phyloP scores from a whole-genome alignment of 345 rosid genomes.

The Eucalyptus curtisii region DNA sequence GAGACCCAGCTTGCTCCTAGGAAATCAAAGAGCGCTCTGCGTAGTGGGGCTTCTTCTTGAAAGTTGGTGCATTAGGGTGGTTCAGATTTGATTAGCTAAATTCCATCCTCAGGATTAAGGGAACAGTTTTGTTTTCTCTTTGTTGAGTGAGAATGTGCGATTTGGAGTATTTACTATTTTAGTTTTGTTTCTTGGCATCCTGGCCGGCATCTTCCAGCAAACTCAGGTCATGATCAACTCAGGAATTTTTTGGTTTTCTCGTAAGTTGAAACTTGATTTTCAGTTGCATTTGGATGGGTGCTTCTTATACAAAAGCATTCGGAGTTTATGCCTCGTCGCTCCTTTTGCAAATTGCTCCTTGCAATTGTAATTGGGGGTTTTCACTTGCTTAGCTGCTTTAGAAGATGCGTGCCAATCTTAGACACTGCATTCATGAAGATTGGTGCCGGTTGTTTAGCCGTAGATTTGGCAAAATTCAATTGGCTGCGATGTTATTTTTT shows the following conservation, averaged over 20 bases:
- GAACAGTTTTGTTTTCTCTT: background rate
- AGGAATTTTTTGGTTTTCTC: background rate
- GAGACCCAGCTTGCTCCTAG: constrained; percentile 39
- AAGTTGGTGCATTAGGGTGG: background rate
- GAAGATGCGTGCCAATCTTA: background rate
- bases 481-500: background rate
- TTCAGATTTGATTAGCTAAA: background rate
- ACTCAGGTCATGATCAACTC: background rate
- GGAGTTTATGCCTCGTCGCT: background rate
- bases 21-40: constrained; percentile 8
- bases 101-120: background rate
- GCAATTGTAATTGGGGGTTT: background rate
- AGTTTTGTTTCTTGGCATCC: background rate
- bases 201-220: background rate
- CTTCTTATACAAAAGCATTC: background rate
- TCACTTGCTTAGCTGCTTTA: background rate
- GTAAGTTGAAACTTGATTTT: background rate
- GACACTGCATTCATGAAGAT: background rate
- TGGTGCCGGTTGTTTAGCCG: background rate
- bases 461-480: background rate
- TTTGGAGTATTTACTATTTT: background rate
- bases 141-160: background rate
- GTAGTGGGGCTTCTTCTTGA: constrained; percentile 12
- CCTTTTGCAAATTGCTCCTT: background rate
- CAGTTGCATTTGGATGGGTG: background rate